Conservation (phyloP, 768 basidiomycete genomes). For the Trametes sanguinea region DNA sequence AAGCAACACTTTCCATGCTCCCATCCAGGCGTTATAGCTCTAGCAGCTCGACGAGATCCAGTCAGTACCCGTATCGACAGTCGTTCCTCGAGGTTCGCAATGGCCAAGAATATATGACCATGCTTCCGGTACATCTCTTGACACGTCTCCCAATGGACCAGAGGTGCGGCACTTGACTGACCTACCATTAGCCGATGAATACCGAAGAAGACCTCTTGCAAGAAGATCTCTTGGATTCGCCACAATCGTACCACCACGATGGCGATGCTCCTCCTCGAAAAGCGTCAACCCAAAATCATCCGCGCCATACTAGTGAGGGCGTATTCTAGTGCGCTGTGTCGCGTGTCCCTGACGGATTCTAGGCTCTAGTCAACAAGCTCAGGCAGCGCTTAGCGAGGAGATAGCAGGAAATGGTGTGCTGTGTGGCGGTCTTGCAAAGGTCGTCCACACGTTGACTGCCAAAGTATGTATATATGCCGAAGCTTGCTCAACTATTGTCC, state of each 20-base stretch:
- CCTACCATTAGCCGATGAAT: conserved; percentile 19
- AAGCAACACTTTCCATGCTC: background rate
- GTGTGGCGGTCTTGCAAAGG: no score
- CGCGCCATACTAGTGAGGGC: background rate
- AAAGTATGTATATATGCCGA: no score
- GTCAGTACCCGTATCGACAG: conserved; percentile 20
- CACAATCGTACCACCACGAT: background rate
- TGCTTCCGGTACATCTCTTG: conserved; percentile 19
- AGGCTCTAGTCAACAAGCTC: conserved; percentile 5
- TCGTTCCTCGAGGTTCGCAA: conserved; percentile 14
- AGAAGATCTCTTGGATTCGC: conserved; percentile 13
- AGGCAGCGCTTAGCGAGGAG: background rate
- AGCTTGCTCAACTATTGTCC: no score
- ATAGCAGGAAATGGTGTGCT: background rate
- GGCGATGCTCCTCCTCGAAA: background rate
- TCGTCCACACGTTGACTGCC: no score
- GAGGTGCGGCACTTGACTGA: background rate
- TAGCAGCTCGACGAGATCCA: background rate
- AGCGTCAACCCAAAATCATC: background rate
- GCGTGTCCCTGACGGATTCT: background rate
- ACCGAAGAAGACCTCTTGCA: conserved; percentile 26
- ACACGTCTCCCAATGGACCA: no score
- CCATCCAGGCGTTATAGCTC: conserved; percentile 16
- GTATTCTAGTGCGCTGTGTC: background rate
- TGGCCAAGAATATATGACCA: conserved; percentile 19